Evolutionary conservation across 2,329 filamentous ascomycete genomes (phyloP).

Genomic region (Coleophoma eucalyptorum): DNA sequence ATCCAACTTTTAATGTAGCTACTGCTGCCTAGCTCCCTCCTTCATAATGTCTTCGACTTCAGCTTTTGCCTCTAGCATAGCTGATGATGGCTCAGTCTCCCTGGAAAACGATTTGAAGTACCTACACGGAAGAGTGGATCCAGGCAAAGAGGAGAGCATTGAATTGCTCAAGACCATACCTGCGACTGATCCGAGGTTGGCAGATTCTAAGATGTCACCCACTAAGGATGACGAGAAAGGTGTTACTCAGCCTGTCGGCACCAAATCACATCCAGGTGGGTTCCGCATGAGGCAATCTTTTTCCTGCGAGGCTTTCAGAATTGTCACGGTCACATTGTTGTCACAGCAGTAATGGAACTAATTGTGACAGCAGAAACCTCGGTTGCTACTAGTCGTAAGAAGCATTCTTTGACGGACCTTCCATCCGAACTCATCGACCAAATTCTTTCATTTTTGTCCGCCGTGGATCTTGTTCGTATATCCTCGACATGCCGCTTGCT

Average conservation of each 20-base stretch:
- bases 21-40: too few species aligned
- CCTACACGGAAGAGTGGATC: conserved; percentile 2
- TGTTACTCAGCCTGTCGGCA: too few species aligned
- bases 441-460: conserved; percentile 64
- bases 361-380: too few species aligned
- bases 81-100: not conserved
- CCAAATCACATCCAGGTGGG: too few species aligned
- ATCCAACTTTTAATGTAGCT: too few species aligned
- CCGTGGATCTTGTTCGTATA: conserved; percentile 57
- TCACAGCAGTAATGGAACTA: too few species aligned
- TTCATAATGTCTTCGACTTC: not conserved
- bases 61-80: not conserved
- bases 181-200: not conserved
- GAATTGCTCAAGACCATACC: not conserved
- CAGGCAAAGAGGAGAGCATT: not conserved
- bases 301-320: too few species aligned
- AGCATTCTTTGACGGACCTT: conserved; percentile 44
- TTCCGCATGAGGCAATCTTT: too few species aligned
- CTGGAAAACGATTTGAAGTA: conserved; percentile 4
- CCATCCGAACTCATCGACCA: conserved; percentile 72
- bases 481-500: conserved; percentile 61
- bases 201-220: not conserved
- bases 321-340: too few species aligned
- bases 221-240: too few species aligned
- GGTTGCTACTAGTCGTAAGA: too few species aligned